phyloP scores from a whole-genome alignment of 768 basidiomycete genomes.

The Suillus cothurnatus region DNA sequence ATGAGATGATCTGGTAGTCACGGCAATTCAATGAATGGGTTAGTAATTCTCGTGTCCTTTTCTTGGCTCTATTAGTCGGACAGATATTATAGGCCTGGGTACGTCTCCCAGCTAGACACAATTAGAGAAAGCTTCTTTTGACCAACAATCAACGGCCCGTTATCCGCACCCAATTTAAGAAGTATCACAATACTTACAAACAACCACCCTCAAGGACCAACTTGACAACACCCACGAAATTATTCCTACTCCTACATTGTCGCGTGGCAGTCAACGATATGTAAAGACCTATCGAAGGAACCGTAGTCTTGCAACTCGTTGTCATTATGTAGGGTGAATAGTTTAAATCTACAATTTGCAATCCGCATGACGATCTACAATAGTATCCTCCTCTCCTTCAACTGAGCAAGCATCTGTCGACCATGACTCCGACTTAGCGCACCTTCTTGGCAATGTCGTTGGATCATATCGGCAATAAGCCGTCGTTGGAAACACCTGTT shows the following conservation, averaged over 20 bases:
- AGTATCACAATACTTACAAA: not conserved
- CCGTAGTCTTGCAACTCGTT: not conserved
- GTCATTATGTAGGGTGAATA: slow-evolving; percentile 8
- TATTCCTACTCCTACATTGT: no score
- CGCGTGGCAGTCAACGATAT: not conserved
- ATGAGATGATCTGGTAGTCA: slow-evolving; percentile 13
- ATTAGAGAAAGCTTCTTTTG: not conserved
- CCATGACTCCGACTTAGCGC: slow-evolving; percentile 23
- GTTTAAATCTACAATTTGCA: slow-evolving; percentile 14
- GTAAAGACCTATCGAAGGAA: not conserved
- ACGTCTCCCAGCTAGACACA: not conserved
- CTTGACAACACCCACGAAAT: no score
- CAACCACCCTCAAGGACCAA: not conserved
- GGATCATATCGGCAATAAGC: slow-evolving; percentile 41
- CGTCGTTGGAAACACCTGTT: slow-evolving; percentile 47
- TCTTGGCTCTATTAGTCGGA: slow-evolving; percentile 3
- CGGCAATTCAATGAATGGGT: slow-evolving; percentile 16
- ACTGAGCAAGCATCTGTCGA: slow-evolving; percentile 22
- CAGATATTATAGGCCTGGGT: not conserved
- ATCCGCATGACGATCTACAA: slow-evolving; percentile 15
- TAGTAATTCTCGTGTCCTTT: slow-evolving; percentile 10
- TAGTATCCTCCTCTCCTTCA: slow-evolving; percentile 17
- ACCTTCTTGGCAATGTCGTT: slow-evolving; percentile 28
- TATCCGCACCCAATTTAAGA: slow-evolving; percentile 5
- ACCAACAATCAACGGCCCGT: not conserved